Evolutionary conservation across 78 protist genomes (phyloP), one percentile per base, ranked within the genome.

Genomic region (Tieghemostelium lacteum): DNA sequence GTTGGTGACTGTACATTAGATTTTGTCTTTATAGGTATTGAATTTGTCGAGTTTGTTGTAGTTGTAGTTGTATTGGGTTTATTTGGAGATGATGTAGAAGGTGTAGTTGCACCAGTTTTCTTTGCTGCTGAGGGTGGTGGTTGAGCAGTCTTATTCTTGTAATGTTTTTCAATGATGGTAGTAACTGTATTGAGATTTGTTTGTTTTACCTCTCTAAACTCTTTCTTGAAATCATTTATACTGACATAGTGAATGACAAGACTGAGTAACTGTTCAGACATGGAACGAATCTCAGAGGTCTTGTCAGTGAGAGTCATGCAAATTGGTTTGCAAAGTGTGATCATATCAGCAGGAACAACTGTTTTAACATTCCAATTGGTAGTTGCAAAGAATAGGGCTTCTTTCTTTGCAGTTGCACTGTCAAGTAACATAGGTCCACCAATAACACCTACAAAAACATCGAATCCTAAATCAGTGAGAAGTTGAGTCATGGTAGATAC

Each of bases 221-320:
- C 78, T 60, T 74, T 74, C 28, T 71, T 75, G 55, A 63, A 64
- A 7, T 55, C 80, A 60, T 40, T 63, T 6, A 22, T 24, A 28
- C 78, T 49, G 28, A 83, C 57, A 3, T 22, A 14, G 1, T 31
- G 14, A 58, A n/a, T 22, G 31, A 83, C 37, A n/a, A 20, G 6
- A 29, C 75, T 17, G 19, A 83, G 54, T 12, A 83, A 24, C 5
- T 50, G 63, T 24, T 71, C 93, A 7, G 78, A 37, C n/a, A 72
- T 45, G 26, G 77, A 26, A 31, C 87, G 24, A 20, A 88, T 61
- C 8, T 88, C 93, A 5, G 75, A 31, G 17, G 39, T 54, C 28
- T 88, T 88, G 64, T 88, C 93, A 40, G 73, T 83, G 7, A 88
- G 70, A 75, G 87, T 75, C 1, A 77, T 58, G 50, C 73, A 19